These are phyloP conservation scores for Linnemannia schmuckeri DNA, from an alignment of 192 early-diverging fungal species.

Conservation along the genomic window DNA sequence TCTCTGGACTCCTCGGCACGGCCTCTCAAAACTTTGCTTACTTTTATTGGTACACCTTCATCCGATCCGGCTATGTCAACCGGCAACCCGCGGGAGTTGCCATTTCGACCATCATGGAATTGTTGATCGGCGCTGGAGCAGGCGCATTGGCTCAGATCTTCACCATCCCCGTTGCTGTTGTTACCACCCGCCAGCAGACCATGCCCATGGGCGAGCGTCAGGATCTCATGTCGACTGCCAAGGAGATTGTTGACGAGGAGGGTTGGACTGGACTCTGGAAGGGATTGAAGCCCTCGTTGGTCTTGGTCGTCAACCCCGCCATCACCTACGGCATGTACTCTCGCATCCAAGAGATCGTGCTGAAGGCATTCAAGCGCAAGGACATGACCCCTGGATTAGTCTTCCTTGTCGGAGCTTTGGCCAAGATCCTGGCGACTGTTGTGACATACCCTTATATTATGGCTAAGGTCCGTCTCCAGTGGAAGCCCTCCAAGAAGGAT, in stretches of 20 bases:
- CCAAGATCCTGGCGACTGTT: slow-evolving; percentile 92
- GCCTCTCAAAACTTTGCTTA: slow-evolving; percentile 86
- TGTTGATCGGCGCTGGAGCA: slow-evolving; percentile 89
- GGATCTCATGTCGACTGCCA: slow-evolving; percentile 73
- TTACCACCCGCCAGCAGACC: slow-evolving; percentile 97
- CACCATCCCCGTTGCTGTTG: slow-evolving; percentile 93
- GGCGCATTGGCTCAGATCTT: slow-evolving; percentile 90
- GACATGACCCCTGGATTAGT: slow-evolving; percentile 81
- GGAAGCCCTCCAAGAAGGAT: slow-evolving; percentile 79
- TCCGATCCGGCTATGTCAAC: slow-evolving; percentile 74
- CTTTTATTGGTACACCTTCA: slow-evolving; percentile 85
- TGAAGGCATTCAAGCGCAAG: slow-evolving; percentile 64
- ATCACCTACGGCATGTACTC: slow-evolving; percentile 98
- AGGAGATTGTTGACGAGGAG: slow-evolving; percentile 81
- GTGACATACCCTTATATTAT: slow-evolving; percentile 97
- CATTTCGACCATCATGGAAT: slow-evolving; percentile 88
- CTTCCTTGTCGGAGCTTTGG: slow-evolving; percentile 94
- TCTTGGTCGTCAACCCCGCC: slow-evolving; percentile 94
- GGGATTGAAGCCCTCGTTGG: slow-evolving; percentile 91
- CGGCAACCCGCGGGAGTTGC: slow-evolving; percentile 56
- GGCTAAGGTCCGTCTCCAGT: slow-evolving; percentile 98
- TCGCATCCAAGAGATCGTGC: slow-evolving; percentile 72
- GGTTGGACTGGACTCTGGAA: slow-evolving; percentile 90
- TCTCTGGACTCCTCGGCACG: slow-evolving; percentile 84
- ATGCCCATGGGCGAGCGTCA: slow-evolving; percentile 72